Evolutionary conservation across 208 protist genomes (phyloP).

Genomic region (Crithidia bombi): DNA sequence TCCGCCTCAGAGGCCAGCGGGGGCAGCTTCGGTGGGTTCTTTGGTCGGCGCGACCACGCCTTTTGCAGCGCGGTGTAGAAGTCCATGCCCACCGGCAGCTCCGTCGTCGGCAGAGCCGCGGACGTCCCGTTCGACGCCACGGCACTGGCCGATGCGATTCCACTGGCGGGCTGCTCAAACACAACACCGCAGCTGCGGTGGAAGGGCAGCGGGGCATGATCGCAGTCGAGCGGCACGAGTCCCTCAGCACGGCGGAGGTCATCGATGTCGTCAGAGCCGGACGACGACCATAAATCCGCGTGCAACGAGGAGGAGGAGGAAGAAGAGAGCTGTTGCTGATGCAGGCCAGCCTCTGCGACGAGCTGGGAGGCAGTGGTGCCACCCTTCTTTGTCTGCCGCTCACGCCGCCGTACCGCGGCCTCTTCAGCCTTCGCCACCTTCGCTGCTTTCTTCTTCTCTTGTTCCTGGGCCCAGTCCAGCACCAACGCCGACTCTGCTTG

Average conservation of each 20-base stretch:
- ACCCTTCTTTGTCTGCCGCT: neutral
- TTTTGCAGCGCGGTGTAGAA: conserved; percentile 36
- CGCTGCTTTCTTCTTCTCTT: neutral
- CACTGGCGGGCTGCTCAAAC: conserved; percentile 12
- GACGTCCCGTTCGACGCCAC: neutral
- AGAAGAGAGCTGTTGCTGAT: conserved; percentile 2
- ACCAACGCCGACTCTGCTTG: conserved; percentile 31
- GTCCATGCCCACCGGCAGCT: conserved; percentile 31
- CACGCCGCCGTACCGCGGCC: conserved; percentile 1
- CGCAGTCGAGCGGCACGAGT: conserved; percentile 32
- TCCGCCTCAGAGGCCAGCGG: conserved; percentile 32
- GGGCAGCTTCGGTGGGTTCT: conserved; percentile 25
- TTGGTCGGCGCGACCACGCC: conserved; percentile 31
- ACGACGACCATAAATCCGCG: conserved; percentile 10
- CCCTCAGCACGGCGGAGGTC: conserved; percentile 20
- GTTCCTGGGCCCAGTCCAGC: conserved; percentile 24
- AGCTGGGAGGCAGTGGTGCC: neutral
- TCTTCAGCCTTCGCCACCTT: conserved; percentile 7
- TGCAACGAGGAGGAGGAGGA: conserved; percentile 3
- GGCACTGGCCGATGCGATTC: neutral
- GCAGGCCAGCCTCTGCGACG: conserved; percentile 13
- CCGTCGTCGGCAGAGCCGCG: neutral
- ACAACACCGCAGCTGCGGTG: conserved; percentile 33
- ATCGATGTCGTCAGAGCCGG: neutral
- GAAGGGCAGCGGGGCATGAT: conserved; percentile 32